A percentile compares a stretch with the other conserved stretches of the same genome.
Evolutionary conservation across 2,329 filamentous ascomycete genomes (phyloP).

Genomic region (Aspergillus nomiae): DNA sequence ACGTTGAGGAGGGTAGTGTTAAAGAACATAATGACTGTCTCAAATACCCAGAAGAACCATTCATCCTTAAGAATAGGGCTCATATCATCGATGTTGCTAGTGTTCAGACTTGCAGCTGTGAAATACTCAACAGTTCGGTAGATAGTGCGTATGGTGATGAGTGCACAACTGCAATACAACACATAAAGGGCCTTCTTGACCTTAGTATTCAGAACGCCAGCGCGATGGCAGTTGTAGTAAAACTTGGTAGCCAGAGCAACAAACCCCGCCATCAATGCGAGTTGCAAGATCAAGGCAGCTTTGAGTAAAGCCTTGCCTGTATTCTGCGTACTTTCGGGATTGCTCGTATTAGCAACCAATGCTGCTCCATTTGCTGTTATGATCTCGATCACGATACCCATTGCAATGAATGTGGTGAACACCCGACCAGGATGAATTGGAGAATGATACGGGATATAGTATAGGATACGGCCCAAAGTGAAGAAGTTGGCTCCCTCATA

Average conservation of each 20-base stretch:
- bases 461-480: constrained; percentile 55
- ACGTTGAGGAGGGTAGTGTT: constrained; percentile 56
- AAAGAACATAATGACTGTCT: constrained; percentile 53
- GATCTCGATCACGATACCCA: constrained; percentile 51
- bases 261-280: constrained; percentile 54
- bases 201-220: constrained; percentile 46
- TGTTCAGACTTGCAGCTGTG: constrained; percentile 31
- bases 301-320: constrained; percentile 52
- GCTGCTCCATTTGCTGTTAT: constrained; percentile 56
- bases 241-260: constrained; percentile 49
- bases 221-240: constrained; percentile 45
- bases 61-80: constrained; percentile 46
- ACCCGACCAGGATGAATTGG: constrained; percentile 58
- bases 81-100: constrained; percentile 39
- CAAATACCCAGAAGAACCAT: constrained; percentile 58
- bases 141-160: constrained; percentile 45
- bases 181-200: constrained; percentile 44
- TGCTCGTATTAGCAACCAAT: constrained; percentile 43
- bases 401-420: constrained; percentile 59
- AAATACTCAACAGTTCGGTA: constrained; percentile 57
- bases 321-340: constrained; percentile 39
- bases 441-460: constrained; percentile 50
- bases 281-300: constrained; percentile 53
- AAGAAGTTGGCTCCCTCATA: constrained; percentile 53
- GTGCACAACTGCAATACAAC: constrained; percentile 51